A percentile compares a stretch with the other conserved stretches of the same genome.
Conservation (phyloP, 768 basidiomycete species). For the Gloeopeniophorella convolvens region DNA sequence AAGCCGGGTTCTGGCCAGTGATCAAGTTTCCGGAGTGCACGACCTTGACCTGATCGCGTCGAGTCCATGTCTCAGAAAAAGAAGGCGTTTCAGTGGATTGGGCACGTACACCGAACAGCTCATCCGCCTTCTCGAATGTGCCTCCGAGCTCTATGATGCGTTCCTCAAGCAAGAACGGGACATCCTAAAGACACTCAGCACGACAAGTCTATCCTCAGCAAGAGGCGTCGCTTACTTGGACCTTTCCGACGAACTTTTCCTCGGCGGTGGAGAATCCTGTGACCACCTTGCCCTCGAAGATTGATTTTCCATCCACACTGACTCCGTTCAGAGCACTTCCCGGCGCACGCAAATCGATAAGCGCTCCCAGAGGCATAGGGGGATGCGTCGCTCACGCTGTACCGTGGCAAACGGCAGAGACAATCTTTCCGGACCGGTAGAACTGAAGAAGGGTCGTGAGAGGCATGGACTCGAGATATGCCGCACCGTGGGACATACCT, state of each 20-base stretch:
- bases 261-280: conserved; percentile 73
- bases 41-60: conserved; percentile 36
- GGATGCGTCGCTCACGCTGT: conserved; percentile 44
- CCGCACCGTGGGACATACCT: conserved; percentile 35
- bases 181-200: conserved; percentile 28
- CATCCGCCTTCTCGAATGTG: conserved; percentile 49
- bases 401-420: conserved; percentile 75
- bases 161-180: conserved; percentile 71
- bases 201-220: neutral
- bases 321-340: conserved; percentile 51
- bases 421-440: conserved; percentile 59
- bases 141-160: conserved; percentile 61
- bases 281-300: conserved; percentile 49
- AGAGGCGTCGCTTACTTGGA: conserved; percentile 32
- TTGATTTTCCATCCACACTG: conserved; percentile 51
- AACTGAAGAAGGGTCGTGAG: conserved; percentile 39
- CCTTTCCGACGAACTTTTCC: conserved; percentile 42
- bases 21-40: conserved; percentile 52
- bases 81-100: conserved; percentile 25
- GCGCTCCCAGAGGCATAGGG: neutral
- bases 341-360: neutral
- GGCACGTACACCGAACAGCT: conserved; percentile 44
- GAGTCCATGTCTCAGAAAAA: neutral
- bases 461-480: neutral
- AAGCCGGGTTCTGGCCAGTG: conserved; percentile 73